Percentiles rank a stretch among this genome's conserved stretches.
These are phyloP conservation scores for Colletotrichum zoysiae DNA, from an alignment of 2,329 filamentous ascomycete species.

Conservation along the genomic window DNA sequence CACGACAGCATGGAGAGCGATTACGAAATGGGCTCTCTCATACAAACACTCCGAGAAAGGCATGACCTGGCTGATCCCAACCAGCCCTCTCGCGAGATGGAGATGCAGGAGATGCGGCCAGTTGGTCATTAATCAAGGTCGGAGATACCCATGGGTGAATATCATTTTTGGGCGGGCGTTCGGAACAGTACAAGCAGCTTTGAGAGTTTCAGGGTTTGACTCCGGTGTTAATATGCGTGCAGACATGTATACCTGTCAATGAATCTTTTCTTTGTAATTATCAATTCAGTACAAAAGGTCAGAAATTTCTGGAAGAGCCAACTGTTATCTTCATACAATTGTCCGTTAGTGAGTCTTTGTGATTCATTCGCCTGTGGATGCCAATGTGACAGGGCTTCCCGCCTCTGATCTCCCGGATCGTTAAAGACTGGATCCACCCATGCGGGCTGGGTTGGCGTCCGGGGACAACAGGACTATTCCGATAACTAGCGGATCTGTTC, in stretches of 20 bases:
- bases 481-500: neutral
- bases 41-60: constrained; percentile 66
- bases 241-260: neutral
- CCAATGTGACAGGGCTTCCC: neutral
- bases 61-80: constrained; percentile 50
- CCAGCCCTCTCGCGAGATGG: constrained; percentile 45
- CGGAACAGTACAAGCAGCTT: neutral
- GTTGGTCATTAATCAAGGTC: constrained; percentile 7
- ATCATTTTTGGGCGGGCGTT: constrained; percentile 13
- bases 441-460: neutral
- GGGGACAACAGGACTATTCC: neutral
- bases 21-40: constrained; percentile 74
- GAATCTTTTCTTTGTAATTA: constrained; percentile 18
- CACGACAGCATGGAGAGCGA: constrained; percentile 76
- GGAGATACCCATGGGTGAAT: constrained; percentile 19
- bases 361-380: neutral
- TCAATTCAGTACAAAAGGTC: neutral
- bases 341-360: neutral
- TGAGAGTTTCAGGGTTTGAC: neutral
- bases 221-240: neutral
- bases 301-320: neutral
- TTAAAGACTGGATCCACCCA: neutral
- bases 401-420: neutral
- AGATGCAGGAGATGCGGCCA: constrained; percentile 47
- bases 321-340: neutral